Conservation (phyloP, 2,329 filamentous ascomycete genomes). For the Tolypocladium tundrense region DNA sequence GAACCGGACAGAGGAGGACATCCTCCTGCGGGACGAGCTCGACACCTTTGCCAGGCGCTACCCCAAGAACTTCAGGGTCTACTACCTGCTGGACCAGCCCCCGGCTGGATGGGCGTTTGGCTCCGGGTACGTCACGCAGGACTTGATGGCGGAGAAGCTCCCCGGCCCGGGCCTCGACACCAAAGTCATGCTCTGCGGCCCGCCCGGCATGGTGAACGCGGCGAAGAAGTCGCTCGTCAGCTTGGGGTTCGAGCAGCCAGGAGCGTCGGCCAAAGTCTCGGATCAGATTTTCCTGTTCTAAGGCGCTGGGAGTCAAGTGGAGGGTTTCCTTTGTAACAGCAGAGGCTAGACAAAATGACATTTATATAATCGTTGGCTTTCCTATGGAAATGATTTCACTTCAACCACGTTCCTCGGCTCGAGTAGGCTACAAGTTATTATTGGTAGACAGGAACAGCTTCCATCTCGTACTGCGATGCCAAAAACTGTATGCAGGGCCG, state of each 20-base stretch:
- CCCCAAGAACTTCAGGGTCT: conserved; percentile 42
- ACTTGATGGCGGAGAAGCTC: conserved; percentile 37
- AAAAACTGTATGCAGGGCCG: background rate
- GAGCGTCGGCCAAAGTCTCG: conserved; percentile 36
- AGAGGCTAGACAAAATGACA: background rate
- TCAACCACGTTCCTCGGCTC: background rate
- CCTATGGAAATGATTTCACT: background rate
- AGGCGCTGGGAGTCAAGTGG: background rate
- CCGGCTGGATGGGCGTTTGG: conserved; percentile 35
- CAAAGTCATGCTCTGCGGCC: conserved; percentile 50
- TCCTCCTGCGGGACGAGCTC: conserved; percentile 45
- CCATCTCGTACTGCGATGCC: background rate
- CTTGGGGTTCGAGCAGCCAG: conserved; percentile 41
- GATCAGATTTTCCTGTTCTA: conserved; percentile 48
- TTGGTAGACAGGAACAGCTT: background rate
- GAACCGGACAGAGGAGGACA: conserved; percentile 48
- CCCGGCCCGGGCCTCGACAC: conserved; percentile 32
- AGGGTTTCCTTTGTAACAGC: background rate
- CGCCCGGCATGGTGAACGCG: conserved; percentile 49
- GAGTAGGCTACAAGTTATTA: too few species aligned
- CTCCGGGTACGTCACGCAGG: conserved; percentile 38
- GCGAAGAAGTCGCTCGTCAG: conserved; percentile 38
- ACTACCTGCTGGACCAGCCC: conserved; percentile 43
- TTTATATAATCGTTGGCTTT: background rate
- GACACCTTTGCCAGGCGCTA: conserved; percentile 40